Base-by-base conservation (phyloP, 1,284 basidiomycete species). In the Apiotrichum gamsii region DNA sequence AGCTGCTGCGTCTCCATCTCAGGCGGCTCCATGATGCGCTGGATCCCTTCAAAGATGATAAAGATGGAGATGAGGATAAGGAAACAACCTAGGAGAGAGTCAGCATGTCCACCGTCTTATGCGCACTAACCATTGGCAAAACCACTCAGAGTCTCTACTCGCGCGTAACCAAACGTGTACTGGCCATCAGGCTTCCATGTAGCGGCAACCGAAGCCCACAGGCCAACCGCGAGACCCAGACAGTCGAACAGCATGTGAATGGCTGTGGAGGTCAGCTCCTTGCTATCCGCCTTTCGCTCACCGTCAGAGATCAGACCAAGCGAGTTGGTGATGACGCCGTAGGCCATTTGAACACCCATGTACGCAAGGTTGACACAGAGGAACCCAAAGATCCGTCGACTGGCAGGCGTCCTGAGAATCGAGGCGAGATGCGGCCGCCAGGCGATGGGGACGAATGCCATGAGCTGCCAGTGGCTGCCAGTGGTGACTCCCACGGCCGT, bases 241-340 rank as follows among this genome's bases (percentile, higher is more conserved):
- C 95, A 98, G 73, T 99, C 95, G 62, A 99, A 99, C 20, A 93
- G 89, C 95, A 98, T 98, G 68, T 99, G 95, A 42, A 99, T 98
- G 13, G 95, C 94, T 95, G 57, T 2, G n/a, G n/a, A n/a, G 5
- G 37, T 50, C 29, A 43, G 40, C 15, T 32, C 15, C 5, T 5
- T 16, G 1, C 15, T 39, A 11, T 2, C 25, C 21, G 28, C 34
- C n/a, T 20, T 15, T 15, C 29, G 11, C 83, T 64, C 62, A 93
- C 91, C 90, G 70, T 99, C 95, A 14, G 90, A 95, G 50, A 99
- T 98, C 28, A 99, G 75, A 1, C 95, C 95, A 39, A 99, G 72
- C 61, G 87, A 91, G 67, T 98, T 98, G 20, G 95, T 99, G 85
- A 91, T 94, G 20, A 98, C 84, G 6, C 95, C 95, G 67, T 94